Evolutionary conservation across 2,329 filamentous ascomycete genomes (phyloP).

Genomic region (Fusarium humuli): DNA sequence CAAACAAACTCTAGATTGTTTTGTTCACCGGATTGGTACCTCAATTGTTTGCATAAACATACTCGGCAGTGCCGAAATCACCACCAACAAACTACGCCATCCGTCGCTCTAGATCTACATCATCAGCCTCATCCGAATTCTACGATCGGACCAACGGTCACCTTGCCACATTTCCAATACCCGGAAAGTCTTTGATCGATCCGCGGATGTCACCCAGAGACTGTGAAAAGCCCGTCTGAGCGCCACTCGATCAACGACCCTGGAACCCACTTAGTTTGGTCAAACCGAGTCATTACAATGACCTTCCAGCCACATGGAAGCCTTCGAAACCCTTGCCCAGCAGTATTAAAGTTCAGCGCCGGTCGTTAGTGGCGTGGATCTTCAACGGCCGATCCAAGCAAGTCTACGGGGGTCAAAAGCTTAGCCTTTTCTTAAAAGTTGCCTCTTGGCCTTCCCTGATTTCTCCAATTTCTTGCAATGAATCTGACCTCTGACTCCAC

Average conservation of each 20-base stretch:
- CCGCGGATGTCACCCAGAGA: not conserved
- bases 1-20: not conserved
- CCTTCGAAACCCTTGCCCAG: not conserved
- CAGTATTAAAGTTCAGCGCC: constrained; percentile 18
- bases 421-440: constrained; percentile 1
- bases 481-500: not conserved
- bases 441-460: not conserved
- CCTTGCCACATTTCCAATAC: not conserved
- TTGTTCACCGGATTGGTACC: not conserved
- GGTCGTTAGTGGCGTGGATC: constrained; percentile 19
- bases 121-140: not conserved
- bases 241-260: constrained; percentile 15
- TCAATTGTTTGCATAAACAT: not conserved
- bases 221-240: not conserved
- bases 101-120: not conserved
- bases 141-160: not conserved
- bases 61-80: not conserved
- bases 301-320: constrained; percentile 1
- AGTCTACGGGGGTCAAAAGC: not conserved
- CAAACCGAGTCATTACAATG: constrained; percentile 14
- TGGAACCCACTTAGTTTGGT: not conserved
- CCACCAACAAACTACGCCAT: not conserved
- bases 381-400: not conserved
- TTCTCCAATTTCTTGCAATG: constrained; percentile 8
- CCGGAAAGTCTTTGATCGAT: not conserved